Percentiles rank a stretch among this genome's conserved stretches.
These are phyloP conservation scores for Lactifluus piperatus DNA, from an alignment of 768 basidiomycete species.

Conservation along the genomic window DNA sequence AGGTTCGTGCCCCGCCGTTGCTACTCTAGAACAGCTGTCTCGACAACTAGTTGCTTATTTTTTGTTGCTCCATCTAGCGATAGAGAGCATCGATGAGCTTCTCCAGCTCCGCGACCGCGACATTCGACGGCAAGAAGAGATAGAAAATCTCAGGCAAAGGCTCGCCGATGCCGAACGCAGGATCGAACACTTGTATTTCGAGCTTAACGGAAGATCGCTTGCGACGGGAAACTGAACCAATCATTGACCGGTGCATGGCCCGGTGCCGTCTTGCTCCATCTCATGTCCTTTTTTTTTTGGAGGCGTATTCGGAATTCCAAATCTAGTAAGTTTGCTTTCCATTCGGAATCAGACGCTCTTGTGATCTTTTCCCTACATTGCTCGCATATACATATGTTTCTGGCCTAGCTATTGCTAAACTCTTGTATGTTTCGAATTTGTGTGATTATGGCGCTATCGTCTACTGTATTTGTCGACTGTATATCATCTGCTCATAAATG, in stretches of 20 bases:
- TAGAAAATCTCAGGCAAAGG: constrained; percentile 7
- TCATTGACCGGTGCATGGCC: not conserved
- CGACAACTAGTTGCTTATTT: not conserved
- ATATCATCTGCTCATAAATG: no score
- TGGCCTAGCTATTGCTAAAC: no score
- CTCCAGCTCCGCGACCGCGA: not conserved
- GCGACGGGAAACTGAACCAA: constrained; percentile 5
- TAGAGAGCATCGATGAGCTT: constrained; percentile 16
- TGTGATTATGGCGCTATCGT: no score
- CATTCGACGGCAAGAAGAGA: constrained; percentile 7
- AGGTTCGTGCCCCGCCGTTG: not conserved
- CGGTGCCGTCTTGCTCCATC: not conserved
- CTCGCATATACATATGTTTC: no score
- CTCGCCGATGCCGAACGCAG: constrained; percentile 13
- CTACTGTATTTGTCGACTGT: no score
- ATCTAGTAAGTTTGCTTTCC: not conserved
- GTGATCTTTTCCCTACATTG: no score
- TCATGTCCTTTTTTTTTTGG: no score
- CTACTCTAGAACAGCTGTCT: no score
- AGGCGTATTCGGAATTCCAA: not conserved
- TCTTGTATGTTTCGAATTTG: no score
- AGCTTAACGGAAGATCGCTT: constrained; percentile 11
- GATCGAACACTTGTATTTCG: constrained; percentile 9
- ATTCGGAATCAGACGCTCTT: not conserved
- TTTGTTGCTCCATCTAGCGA: not conserved